These are phyloP conservation scores for Chalaropsis ovoidea DNA, from an alignment of 2,329 filamentous ascomycete species.

Conservation along the genomic window DNA sequence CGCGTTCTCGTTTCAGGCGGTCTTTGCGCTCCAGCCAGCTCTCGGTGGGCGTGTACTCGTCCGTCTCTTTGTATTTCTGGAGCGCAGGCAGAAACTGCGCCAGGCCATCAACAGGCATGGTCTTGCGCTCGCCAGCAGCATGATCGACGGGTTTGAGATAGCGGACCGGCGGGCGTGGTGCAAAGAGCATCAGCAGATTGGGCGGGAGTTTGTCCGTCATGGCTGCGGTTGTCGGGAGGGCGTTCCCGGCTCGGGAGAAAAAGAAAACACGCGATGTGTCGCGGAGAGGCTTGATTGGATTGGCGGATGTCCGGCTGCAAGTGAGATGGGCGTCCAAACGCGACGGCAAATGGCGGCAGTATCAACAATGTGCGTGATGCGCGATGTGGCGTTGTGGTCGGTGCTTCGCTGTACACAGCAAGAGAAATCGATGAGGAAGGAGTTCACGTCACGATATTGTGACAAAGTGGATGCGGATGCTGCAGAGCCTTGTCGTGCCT, in stretches of 20 bases:
- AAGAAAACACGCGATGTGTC: neutral
- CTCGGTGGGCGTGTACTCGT: constrained; percentile 71
- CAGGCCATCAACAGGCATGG: constrained; percentile 60
- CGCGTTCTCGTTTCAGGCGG: constrained; percentile 71
- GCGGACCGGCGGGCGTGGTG: constrained; percentile 81
- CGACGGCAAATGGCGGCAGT: neutral
- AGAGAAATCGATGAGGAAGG: neutral
- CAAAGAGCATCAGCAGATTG: constrained; percentile 86
- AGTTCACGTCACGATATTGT: constrained; percentile 2
- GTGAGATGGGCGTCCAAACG: neutral
- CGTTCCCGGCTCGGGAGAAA: neutral
- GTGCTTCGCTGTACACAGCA: neutral
- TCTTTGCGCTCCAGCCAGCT: constrained; percentile 86
- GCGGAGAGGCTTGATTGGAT: neutral
- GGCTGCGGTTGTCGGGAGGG: constrained; percentile 27
- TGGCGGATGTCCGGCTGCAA: neutral
- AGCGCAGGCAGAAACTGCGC: constrained; percentile 65
- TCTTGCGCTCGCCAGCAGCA: constrained; percentile 71
- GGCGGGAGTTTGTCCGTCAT: constrained; percentile 98
- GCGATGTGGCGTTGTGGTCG: neutral
- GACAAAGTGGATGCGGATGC: constrained; percentile 1
- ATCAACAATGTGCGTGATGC: neutral
- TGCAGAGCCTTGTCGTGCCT: constrained; percentile 7
- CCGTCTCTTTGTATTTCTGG: constrained; percentile 65
- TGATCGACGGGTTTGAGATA: constrained; percentile 78